phyloP scores from a whole-genome alignment of 1,139 yeast species.

The Protomyces arabidopsidicola region DNA sequence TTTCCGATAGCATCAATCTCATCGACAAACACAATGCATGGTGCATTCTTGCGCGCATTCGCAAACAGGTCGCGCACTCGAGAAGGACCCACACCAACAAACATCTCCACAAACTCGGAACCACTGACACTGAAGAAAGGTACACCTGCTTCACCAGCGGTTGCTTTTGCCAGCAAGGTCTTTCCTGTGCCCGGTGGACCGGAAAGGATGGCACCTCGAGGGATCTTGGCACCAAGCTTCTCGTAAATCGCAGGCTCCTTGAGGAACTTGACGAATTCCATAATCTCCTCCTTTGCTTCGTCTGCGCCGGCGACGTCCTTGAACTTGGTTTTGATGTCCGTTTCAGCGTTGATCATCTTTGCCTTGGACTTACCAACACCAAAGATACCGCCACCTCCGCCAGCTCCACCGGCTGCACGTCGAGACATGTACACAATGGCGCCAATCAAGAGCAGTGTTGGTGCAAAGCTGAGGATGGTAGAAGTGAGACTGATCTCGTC shows the following conservation, averaged over 20 bases:
- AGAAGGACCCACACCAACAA: constrained; percentile 98
- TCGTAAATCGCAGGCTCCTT: constrained; percentile 87
- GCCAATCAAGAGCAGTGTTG: constrained; percentile 78
- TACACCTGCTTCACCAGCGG: constrained; percentile 98
- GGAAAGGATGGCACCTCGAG: constrained; percentile 92
- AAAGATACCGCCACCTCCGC: constrained; percentile 56
- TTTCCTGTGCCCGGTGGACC: constrained; percentile 99
- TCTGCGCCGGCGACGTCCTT: constrained; percentile 96
- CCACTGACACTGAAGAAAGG: constrained; percentile 94
- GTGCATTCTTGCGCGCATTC: constrained; percentile 89
- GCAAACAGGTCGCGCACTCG: constrained; percentile 91
- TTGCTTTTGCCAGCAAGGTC: constrained; percentile 93
- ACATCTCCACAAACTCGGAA: constrained; percentile 98
- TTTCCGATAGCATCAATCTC: constrained; percentile 98
- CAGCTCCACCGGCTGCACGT: constrained; percentile 54
- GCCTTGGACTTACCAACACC: constrained; percentile 46
- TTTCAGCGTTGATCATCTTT: constrained; percentile 83
- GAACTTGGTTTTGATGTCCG: constrained; percentile 81
- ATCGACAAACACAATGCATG: constrained; percentile 88
- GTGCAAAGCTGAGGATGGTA: constrained; percentile 67
- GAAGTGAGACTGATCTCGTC: constrained; percentile 63
- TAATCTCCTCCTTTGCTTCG: constrained; percentile 96
- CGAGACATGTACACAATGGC: constrained; percentile 71
- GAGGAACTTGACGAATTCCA: constrained; percentile 92
- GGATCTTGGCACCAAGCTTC: constrained; percentile 89